These are phyloP conservation scores for Speleostelium caveatum DNA, from an alignment of 78 protist genomes.

Conservation along the genomic window DNA sequence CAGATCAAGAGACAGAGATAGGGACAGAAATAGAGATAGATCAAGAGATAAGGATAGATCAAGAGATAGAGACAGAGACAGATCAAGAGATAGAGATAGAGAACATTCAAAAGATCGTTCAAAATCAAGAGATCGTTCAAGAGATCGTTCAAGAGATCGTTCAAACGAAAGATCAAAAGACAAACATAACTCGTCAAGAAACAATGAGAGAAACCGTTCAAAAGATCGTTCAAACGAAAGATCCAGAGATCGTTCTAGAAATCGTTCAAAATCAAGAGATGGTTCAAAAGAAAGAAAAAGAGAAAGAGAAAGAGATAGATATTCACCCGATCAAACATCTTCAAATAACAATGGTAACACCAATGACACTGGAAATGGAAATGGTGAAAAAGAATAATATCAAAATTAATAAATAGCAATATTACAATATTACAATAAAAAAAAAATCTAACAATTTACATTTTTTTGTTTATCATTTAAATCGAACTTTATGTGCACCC, in stretches of 20 bases:
- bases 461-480: too few relatives aligned
- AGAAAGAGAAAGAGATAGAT: not conserved
- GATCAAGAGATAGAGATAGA: slow-evolving; percentile 19
- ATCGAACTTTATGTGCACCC: too few relatives aligned
- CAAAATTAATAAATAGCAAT: too few relatives aligned
- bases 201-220: slow-evolving; percentile 11
- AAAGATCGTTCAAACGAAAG: not conserved
- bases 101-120: slow-evolving; percentile 13
- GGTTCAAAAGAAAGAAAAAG: not conserved
- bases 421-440: too few relatives aligned
- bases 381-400: too few relatives aligned
- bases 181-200: not conserved
- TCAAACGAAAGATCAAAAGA: not conserved
- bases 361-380: too few relatives aligned
- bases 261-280: slow-evolving; percentile 2
- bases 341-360: too few relatives aligned
- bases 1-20: not conserved
- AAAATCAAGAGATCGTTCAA: slow-evolving; percentile 1
- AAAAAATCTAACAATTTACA: too few relatives aligned
- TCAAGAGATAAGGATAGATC: slow-evolving; percentile 4
- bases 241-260: not conserved
- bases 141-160: slow-evolving; percentile 1
- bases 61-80: slow-evolving; percentile 22
- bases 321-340: too few relatives aligned
- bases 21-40: not conserved